Evolutionary conservation across 192 early-diverging fungal species (phyloP).

Genomic region (Thamnidium elegans): DNA sequence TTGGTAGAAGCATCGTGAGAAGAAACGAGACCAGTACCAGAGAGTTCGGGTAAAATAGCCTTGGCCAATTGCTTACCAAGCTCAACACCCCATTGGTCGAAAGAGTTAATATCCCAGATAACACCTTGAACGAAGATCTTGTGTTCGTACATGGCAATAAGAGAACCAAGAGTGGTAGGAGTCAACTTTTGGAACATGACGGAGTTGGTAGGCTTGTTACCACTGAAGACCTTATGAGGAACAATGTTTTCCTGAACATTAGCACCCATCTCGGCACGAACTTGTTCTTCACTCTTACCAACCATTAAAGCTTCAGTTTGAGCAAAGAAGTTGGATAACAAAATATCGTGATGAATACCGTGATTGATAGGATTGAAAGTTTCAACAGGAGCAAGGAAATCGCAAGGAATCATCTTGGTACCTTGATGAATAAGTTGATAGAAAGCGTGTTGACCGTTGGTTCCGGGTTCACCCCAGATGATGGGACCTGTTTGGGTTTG

Average conservation of each 20-base stretch:
- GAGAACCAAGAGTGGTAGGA: conserved; percentile 83
- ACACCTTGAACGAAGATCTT: conserved; percentile 99
- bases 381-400: conserved; percentile 94
- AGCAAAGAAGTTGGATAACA: conserved; percentile 99
- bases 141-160: conserved; percentile 99
- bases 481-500: conserved; percentile 92
- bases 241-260: conserved; percentile 62
- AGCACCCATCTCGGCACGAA: conserved; percentile 78
- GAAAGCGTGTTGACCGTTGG: conserved; percentile 99
- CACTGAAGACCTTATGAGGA: conserved; percentile 96
- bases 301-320: conserved; percentile 97
- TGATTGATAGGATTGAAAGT: conserved; percentile 88
- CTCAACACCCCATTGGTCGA: conserved; percentile 96
- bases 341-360: conserved; percentile 89
- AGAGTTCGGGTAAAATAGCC: conserved; percentile 90
- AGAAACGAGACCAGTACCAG: conserved; percentile 50
- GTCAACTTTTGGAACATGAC: conserved; percentile 92
- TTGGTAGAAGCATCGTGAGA: conserved; percentile 94
- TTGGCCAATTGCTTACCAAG: conserved; percentile 98
- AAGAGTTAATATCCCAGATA: conserved; percentile 97
- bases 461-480: conserved; percentile 99
- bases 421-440: conserved; percentile 99
- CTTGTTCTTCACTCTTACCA: conserved; percentile 82
- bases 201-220: conserved; percentile 97
- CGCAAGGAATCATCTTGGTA: conserved; percentile 92